These are phyloP conservation scores for Crithidia fasciculata DNA, from an alignment of 208 protist species.

Conservation along the genomic window DNA sequence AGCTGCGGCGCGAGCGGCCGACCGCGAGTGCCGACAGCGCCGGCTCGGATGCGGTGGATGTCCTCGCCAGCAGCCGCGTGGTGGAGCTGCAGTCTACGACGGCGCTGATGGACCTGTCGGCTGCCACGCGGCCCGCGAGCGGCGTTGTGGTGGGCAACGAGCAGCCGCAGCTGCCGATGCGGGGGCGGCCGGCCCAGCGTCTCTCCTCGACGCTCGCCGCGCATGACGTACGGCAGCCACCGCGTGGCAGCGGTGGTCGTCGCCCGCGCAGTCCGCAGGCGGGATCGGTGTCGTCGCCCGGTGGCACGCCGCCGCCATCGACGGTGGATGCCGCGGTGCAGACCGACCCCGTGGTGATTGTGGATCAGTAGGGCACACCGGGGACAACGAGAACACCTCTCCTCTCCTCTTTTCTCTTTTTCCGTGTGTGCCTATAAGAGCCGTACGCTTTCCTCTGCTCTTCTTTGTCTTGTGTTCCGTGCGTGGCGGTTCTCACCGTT, in stretches of 20 bases:
- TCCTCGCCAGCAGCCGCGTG: conserved; percentile 20
- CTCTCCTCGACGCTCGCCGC: not conserved
- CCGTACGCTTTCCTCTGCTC: too few relatives aligned
- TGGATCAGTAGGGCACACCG: conserved; percentile 23
- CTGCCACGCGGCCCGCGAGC: not conserved
- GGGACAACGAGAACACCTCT: not conserved
- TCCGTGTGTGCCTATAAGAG: too few relatives aligned
- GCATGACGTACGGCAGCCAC: not conserved
- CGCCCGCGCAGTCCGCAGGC: not conserved
- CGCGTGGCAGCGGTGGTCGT: not conserved
- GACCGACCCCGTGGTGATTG: conserved; percentile 68
- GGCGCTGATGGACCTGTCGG: conserved; percentile 23
- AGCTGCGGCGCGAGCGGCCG: conserved; percentile 4
- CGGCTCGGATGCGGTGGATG: conserved; percentile 10
- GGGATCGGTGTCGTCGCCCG: conserved; percentile 2
- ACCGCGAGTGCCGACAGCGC: conserved; percentile 6
- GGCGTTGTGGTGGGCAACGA: not conserved
- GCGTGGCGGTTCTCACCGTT: not conserved
- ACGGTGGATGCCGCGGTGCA: conserved; percentile 55
- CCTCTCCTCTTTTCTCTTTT: not conserved
- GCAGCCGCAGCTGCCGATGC: not conserved
- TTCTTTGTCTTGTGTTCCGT: too few relatives aligned
- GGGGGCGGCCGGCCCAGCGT: not conserved
- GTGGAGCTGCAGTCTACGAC: conserved; percentile 45
- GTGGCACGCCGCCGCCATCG: not conserved